A percentile compares a stretch with the other conserved stretches of the same genome.
These are phyloP conservation scores for Hypoxylon sp. DNA, from an alignment of 2,329 filamentous ascomycete species.

Conservation along the genomic window DNA sequence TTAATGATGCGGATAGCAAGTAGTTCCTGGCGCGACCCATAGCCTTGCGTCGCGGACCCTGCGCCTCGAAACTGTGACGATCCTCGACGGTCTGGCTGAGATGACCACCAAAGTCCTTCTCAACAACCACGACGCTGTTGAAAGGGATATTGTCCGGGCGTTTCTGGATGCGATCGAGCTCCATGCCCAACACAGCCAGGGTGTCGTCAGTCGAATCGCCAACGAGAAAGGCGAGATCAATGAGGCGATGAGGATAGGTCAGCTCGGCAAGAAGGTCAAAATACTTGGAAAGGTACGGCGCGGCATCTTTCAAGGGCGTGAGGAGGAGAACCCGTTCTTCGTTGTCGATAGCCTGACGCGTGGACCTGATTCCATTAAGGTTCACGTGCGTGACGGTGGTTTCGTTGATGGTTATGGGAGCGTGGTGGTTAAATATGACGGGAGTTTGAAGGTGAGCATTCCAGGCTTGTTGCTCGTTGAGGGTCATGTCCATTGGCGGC, in stretches of 20 bases:
- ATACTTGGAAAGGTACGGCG: conserved; percentile 82
- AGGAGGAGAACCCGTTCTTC: conserved; percentile 89
- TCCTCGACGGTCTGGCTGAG: conserved; percentile 82
- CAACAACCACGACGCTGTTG: conserved; percentile 81
- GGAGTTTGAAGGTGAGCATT: conserved; percentile 88
- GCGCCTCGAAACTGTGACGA: conserved; percentile 84
- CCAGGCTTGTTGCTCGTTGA: conserved; percentile 92
- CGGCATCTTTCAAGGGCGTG: conserved; percentile 90
- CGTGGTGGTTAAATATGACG: conserved; percentile 95
- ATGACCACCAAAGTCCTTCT: conserved; percentile 86
- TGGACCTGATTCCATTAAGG: conserved; percentile 85
- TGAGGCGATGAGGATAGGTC: conserved; percentile 92
- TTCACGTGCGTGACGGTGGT: conserved; percentile 80
- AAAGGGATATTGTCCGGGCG: conserved; percentile 83
- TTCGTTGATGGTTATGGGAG: conserved; percentile 83
- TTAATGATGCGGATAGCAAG: conserved; percentile 81
- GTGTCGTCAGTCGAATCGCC: conserved; percentile 93
- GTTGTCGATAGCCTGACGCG: conserved; percentile 77
- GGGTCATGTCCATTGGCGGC: conserved; percentile 93
- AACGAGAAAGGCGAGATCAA: conserved; percentile 94
- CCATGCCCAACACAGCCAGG: conserved; percentile 80
- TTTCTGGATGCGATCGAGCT: conserved; percentile 88
- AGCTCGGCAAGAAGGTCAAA: conserved; percentile 91
- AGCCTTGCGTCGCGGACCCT: conserved; percentile 87
- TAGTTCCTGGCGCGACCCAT: conserved; percentile 95